These are phyloP conservation scores for Phlyctochytrium arcticum DNA, from an alignment of 192 early-diverging fungal genomes.

Conservation along the genomic window DNA sequence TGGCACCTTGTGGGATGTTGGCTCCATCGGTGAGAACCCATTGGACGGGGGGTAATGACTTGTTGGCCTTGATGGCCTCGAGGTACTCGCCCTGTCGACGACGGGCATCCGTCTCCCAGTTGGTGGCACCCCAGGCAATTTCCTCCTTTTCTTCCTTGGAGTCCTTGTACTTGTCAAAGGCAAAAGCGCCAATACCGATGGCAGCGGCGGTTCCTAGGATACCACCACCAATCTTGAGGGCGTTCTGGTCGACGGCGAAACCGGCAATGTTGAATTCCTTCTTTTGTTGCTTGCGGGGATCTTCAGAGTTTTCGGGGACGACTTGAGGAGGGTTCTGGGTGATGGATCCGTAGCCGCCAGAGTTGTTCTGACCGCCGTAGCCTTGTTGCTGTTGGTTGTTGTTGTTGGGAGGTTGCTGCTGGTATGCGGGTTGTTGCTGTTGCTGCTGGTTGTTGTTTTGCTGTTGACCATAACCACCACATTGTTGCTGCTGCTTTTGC, in stretches of 20 bases:
- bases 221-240: slow-evolving; percentile 26
- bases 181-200: slow-evolving; percentile 34
- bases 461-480: neutral
- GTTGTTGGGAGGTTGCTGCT: slow-evolving; percentile 14
- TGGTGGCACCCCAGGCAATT: slow-evolving; percentile 4
- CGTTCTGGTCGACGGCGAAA: neutral
- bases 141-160: slow-evolving; percentile 13
- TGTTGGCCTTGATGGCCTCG: slow-evolving; percentile 17
- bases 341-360: neutral
- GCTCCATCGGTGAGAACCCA: slow-evolving; percentile 24
- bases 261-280: slow-evolving; percentile 7
- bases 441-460: neutral
- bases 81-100: slow-evolving; percentile 22
- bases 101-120: slow-evolving; percentile 17
- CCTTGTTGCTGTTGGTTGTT: slow-evolving; percentile 9
- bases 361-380: neutral
- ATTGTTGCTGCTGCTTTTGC: slow-evolving; percentile 8
- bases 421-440: slow-evolving; percentile 11
- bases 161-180: slow-evolving; percentile 31
- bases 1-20: slow-evolving; percentile 40
- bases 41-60: slow-evolving; percentile 15
- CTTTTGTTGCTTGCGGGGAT: slow-evolving; percentile 19
- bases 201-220: slow-evolving; percentile 37
- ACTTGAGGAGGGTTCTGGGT: too few relatives aligned
- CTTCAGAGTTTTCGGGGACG: slow-evolving; percentile 9